These are phyloP conservation scores for Ustilago lituana DNA, from an alignment of 1,284 basidiomycete genomes.

Conservation along the genomic window DNA sequence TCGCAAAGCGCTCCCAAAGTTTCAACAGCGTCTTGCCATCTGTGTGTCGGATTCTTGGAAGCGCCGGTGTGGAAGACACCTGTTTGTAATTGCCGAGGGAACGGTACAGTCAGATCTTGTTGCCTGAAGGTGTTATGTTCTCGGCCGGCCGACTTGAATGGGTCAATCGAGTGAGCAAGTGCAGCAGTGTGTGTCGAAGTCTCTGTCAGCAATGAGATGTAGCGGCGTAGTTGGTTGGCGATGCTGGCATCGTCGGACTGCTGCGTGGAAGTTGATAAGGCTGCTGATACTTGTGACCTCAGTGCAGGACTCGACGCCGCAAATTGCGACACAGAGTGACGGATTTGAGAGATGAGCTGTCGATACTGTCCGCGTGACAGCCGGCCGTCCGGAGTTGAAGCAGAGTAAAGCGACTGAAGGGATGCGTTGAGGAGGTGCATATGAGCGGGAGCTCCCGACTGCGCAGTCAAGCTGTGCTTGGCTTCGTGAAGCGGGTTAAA, in stretches of 20 bases:
- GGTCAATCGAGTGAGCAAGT: constrained; percentile 37
- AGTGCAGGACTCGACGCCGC: constrained; percentile 30
- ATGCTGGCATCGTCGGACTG: constrained; percentile 5
- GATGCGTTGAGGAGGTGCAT: constrained; percentile 38
- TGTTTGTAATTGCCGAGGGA: constrained; percentile 15
- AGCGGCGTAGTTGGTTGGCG: constrained; percentile 33
- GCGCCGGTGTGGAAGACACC: constrained; percentile 12
- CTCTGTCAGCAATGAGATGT: constrained; percentile 42
- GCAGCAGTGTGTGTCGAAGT: constrained; percentile 41
- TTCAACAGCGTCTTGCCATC: constrained; percentile 13
- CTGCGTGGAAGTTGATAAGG: background rate
- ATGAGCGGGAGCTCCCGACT: constrained; percentile 8
- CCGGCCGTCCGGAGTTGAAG: constrained; percentile 4
- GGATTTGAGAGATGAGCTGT: constrained; percentile 39
- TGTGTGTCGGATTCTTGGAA: background rate
- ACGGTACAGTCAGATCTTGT: background rate
- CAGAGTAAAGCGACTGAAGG: constrained; percentile 32
- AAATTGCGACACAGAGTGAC: constrained; percentile 41
- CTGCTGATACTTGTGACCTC: constrained; percentile 4
- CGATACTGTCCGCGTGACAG: constrained; percentile 45
- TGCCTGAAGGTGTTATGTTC: background rate
- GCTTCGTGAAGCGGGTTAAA: constrained; percentile 27
- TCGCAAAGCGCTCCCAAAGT: constrained; percentile 31
- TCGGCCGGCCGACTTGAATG: constrained; percentile 24
- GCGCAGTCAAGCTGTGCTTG: constrained; percentile 11